A percentile compares a stretch with the other conserved stretches of the same genome.
phyloP scores from a whole-genome alignment of 176 grass and related monocot species.

The Guadua angustifolia region DNA sequence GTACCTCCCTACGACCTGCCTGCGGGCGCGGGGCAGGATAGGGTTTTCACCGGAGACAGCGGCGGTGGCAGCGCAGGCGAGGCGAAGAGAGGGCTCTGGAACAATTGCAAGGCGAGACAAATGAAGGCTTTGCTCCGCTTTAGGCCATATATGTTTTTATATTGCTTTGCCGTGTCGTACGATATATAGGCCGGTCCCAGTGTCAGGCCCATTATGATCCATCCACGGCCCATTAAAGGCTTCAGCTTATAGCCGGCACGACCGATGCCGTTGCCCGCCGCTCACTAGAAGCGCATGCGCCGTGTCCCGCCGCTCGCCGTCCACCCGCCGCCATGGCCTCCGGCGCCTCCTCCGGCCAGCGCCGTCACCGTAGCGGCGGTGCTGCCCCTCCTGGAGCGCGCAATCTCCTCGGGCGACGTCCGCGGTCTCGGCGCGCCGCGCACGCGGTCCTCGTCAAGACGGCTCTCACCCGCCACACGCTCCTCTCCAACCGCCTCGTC shows the following conservation, averaged over 20 bases:
- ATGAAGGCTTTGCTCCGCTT: background rate
- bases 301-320: constrained; percentile 3
- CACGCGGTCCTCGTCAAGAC: constrained; percentile 61
- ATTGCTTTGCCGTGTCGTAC: background rate
- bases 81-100: background rate
- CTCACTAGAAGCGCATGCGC: constrained; percentile 22
- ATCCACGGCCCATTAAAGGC: no score
- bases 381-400: constrained; percentile 47
- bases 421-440: constrained; percentile 41
- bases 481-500: constrained; percentile 74
- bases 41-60: constrained; percentile 35
- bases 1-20: background rate
- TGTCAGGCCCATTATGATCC: no score
- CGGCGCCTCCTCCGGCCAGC: no score
- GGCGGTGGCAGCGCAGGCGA: background rate
- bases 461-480: constrained; percentile 59
- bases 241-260: background rate
- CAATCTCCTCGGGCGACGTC: constrained; percentile 44
- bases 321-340: constrained; percentile 33
- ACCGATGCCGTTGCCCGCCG: background rate
- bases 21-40: background rate
- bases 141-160: background rate
- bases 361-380: constrained; percentile 21
- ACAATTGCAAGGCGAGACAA: no score
- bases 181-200: no score